phyloP scores from a whole-genome alignment of 192 early-diverging fungal species.

The Coemansia umbellata region DNA sequence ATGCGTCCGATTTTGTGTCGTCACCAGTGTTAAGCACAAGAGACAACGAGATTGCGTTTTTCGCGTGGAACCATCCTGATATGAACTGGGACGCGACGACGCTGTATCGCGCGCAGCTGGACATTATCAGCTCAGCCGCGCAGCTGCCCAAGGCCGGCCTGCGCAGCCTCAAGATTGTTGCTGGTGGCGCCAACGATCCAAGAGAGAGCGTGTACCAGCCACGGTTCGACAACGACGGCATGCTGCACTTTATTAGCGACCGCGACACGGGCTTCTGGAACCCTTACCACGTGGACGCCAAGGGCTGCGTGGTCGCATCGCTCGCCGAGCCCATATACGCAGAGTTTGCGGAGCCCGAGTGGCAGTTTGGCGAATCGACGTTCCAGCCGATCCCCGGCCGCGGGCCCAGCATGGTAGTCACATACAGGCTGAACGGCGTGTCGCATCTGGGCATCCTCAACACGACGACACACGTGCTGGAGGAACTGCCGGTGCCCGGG shows the following conservation, averaged over 20 bases:
- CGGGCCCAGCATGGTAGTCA: slow-evolving; percentile 16
- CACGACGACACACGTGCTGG: slow-evolving; percentile 16
- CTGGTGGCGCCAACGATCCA: slow-evolving; percentile 21
- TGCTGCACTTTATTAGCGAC: slow-evolving; percentile 65
- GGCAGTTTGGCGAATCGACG: slow-evolving; percentile 48
- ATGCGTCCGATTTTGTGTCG: slow-evolving; percentile 64
- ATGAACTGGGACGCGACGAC: slow-evolving; percentile 79
- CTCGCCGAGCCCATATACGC: slow-evolving; percentile 52
- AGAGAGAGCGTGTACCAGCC: slow-evolving; percentile 60
- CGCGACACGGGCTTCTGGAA: slow-evolving; percentile 67
- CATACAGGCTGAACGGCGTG: slow-evolving; percentile 11
- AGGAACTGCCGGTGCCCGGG: slow-evolving; percentile 29
- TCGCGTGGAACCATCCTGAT: slow-evolving; percentile 68
- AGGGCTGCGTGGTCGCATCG: slow-evolving; percentile 30
- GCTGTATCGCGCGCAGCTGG: slow-evolving; percentile 49
- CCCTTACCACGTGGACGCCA: slow-evolving; percentile 52
- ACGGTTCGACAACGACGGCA: slow-evolving; percentile 53
- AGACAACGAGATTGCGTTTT: slow-evolving; percentile 56
- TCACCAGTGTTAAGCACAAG: slow-evolving; percentile 54
- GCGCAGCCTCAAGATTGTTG: slow-evolving; percentile 20
- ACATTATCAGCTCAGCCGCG: no score
- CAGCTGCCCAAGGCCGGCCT: slow-evolving; percentile 1
- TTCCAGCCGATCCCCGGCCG: slow-evolving; percentile 31
- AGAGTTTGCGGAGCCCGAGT: slow-evolving; percentile 64
- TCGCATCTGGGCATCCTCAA: slow-evolving; percentile 29